phyloP scores from a whole-genome alignment of 2,329 filamentous ascomycete genomes.

The Rutstroemia sp. region DNA sequence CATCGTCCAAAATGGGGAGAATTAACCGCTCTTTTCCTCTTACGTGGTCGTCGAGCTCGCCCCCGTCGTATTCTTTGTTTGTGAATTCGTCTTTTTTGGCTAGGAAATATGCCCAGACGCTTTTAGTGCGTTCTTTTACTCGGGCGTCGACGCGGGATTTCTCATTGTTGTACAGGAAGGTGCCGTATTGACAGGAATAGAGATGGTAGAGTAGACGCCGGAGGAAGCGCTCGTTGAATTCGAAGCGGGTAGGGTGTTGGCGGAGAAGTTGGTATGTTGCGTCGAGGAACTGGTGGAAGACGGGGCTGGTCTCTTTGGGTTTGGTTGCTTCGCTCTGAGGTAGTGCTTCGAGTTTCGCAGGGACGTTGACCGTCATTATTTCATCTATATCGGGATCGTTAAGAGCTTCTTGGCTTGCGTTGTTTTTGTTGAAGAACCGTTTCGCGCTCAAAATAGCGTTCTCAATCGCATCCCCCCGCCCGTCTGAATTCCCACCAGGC shows the following conservation, averaged over 20 bases:
- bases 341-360: slow-evolving; percentile 30
- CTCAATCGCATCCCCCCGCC: slow-evolving; percentile 66
- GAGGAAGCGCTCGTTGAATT: slow-evolving; percentile 93
- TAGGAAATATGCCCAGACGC: slow-evolving; percentile 95
- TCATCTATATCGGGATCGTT: slow-evolving; percentile 45
- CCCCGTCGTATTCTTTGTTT: slow-evolving; percentile 69
- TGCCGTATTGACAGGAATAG: slow-evolving; percentile 94
- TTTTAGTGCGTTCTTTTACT: slow-evolving; percentile 65
- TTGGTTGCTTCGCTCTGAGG: slow-evolving; percentile 57
- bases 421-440: slow-evolving; percentile 80
- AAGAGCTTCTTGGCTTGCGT: slow-evolving; percentile 55
- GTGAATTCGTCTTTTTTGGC: slow-evolving; percentile 72
- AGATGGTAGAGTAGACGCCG: slow-evolving; percentile 85
- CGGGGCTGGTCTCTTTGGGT: slow-evolving; percentile 86
- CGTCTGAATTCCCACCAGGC: slow-evolving; percentile 44
- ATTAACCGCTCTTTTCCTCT: slow-evolving; percentile 77
- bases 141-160: slow-evolving; percentile 70
- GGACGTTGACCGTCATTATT: slow-evolving; percentile 21
- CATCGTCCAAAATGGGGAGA: slow-evolving; percentile 67
- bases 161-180: slow-evolving; percentile 92
- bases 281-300: slow-evolving; percentile 97
- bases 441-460: slow-evolving; percentile 79
- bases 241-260: slow-evolving; percentile 82
- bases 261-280: slow-evolving; percentile 84
- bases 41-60: slow-evolving; percentile 66